Percentiles rank a stretch among this genome's conserved stretches.
These are phyloP conservation scores for Metrosideros polymorpha DNA, from an alignment of 441 rosid genomes.

Conservation along the genomic window DNA sequence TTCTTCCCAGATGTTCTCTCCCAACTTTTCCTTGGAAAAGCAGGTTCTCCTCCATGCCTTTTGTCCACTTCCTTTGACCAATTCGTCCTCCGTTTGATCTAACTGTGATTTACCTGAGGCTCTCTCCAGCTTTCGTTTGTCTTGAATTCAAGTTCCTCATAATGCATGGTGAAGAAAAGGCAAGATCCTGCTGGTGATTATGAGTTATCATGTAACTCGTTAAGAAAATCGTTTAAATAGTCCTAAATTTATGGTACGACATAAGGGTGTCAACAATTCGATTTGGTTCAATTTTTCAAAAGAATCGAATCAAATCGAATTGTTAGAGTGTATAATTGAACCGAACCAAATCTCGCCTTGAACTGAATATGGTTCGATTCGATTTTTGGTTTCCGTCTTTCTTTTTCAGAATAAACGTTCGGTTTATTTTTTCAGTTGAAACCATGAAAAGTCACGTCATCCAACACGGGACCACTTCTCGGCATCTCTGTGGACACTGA, in stretches of 20 bases:
- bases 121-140: background rate
- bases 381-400: too few relatives aligned
- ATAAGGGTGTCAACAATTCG: too few relatives aligned
- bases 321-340: too few relatives aligned
- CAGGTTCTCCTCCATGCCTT: background rate
- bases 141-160: background rate
- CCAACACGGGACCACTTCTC: constrained; percentile 49
- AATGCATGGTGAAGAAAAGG: background rate
- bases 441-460: constrained; percentile 69
- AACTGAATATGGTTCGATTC: too few relatives aligned
- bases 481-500: constrained; percentile 54
- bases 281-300: too few relatives aligned
- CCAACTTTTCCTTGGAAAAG: background rate
- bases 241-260: too few relatives aligned
- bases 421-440: too few relatives aligned
- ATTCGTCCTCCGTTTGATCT: background rate
- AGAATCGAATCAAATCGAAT: too few relatives aligned
- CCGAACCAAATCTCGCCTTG: too few relatives aligned
- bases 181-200: background rate
- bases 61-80: background rate
- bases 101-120: background rate
- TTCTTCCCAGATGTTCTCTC: background rate
- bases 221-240: too few relatives aligned
- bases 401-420: too few relatives aligned
- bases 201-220: background rate